A percentile compares a stretch with the other conserved stretches of the same genome.
Conservation (phyloP, 805 yeast genomes). For the Starmera quercuum region DNA sequence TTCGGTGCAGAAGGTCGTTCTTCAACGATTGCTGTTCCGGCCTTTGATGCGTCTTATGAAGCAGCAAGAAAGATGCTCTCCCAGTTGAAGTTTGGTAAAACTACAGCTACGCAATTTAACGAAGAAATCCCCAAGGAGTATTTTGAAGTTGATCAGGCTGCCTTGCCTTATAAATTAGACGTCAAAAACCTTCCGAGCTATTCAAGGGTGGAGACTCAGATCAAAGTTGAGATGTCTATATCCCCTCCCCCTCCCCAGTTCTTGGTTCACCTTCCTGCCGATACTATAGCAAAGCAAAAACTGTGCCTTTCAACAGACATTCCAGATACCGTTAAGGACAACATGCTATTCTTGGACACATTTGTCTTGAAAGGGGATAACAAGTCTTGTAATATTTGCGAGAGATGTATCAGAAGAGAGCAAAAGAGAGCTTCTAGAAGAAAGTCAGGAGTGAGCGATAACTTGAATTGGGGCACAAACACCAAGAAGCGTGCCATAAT, state of each 20-base stretch:
- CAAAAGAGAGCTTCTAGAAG: conserved; percentile 90
- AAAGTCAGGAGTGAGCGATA: conserved; percentile 72
- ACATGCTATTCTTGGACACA: conserved; percentile 65
- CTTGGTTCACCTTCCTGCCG: conserved; percentile 75
- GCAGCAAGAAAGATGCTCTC: conserved; percentile 16
- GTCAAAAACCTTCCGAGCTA: conserved; percentile 64
- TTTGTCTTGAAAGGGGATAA: conserved; percentile 47
- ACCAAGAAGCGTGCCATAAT: conserved; percentile 77
- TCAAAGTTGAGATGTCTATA: conserved; percentile 61
- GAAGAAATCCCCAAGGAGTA: conserved; percentile 20
- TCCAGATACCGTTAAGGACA: conserved; percentile 40
- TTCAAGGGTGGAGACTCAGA: conserved; percentile 94
- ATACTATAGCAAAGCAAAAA: conserved; percentile 81
- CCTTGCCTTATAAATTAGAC: conserved; percentile 37
- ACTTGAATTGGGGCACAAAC: conserved; percentile 68
- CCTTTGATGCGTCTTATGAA: conserved; percentile 14
- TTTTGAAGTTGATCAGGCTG: conserved; percentile 17
- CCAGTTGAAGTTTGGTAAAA: conserved; percentile 19
- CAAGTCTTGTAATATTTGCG: conserved; percentile 68
- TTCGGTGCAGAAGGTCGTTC: no score
- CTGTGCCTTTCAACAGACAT: conserved; percentile 48
- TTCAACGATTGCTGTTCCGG: conserved; percentile 5
- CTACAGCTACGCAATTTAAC: conserved; percentile 12
- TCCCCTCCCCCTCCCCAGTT: conserved; percentile 73
- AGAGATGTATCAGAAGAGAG: conserved; percentile 87